Conservation (phyloP, 257 asterid genomes). For the Solanum habrochaites region DNA sequence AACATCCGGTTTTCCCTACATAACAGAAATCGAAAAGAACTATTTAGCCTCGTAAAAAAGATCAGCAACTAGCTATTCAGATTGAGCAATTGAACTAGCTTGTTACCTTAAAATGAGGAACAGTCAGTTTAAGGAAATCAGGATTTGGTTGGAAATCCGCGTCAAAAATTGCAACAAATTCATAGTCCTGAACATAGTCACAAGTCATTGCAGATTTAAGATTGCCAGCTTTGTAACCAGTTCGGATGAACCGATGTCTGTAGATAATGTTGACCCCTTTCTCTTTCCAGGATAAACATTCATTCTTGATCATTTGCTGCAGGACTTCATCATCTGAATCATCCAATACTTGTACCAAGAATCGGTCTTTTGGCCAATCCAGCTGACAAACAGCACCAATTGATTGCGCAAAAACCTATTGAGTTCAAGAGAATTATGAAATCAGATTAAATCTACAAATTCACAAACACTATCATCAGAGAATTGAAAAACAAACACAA, state of each 20-base stretch:
- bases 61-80: background rate
- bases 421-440: background rate
- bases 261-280: conserved; percentile 78
- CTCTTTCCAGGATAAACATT: conserved; percentile 65
- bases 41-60: background rate
- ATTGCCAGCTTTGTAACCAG: conserved; percentile 95
- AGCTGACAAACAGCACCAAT: conserved; percentile 79
- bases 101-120: conserved; percentile 86
- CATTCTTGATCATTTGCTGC: conserved; percentile 59
- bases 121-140: conserved; percentile 75
- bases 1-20: conserved; percentile 74
- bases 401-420: conserved; percentile 71
- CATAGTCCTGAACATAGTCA: conserved; percentile 75
- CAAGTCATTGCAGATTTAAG: conserved; percentile 93
- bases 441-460: background rate
- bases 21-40: background rate
- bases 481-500: background rate
- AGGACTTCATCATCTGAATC: conserved; percentile 83
- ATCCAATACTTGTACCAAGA: conserved; percentile 73
- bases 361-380: conserved; percentile 89
- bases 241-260: conserved; percentile 69
- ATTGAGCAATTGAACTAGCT: background rate
- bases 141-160: conserved; percentile 88
- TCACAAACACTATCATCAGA: background rate
- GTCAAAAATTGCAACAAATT: conserved; percentile 75